phyloP scores from a whole-genome alignment of 2,329 filamentous ascomycete species.

The Helminthosporium solani region DNA sequence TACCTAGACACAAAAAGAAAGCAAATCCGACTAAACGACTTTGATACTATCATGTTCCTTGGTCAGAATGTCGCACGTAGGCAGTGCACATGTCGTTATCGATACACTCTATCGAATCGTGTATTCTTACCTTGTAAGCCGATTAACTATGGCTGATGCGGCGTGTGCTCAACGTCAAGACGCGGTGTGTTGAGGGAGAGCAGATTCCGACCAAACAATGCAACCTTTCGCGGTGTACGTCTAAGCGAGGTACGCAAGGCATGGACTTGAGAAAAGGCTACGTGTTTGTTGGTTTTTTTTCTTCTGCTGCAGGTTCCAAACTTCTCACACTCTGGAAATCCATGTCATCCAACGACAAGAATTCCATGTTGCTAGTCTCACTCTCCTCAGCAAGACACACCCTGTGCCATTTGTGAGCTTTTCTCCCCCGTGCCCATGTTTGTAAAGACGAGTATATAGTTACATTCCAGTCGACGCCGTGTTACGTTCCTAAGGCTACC shows the following conservation, averaged over 20 bases:
- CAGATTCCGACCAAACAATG: constrained; percentile 5
- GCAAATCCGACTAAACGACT: neutral
- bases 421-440: constrained; percentile 16
- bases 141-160: constrained; percentile 5
- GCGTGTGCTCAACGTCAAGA: neutral
- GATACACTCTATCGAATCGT: constrained; percentile 18
- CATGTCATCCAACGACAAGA: neutral
- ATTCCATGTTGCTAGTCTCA: constrained; percentile 2
- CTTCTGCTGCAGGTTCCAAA: constrained; percentile 8
- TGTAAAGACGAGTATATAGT: constrained; percentile 20
- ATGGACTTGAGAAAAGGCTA: neutral
- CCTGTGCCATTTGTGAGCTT: constrained; percentile 18
- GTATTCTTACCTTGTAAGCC: too few species aligned
- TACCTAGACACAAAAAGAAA: neutral
- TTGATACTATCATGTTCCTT: neutral
- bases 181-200: neutral
- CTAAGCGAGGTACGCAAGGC: constrained; percentile 9
- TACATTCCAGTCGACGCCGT: constrained; percentile 37
- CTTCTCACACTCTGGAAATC: constrained; percentile 7
- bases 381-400: constrained; percentile 10
- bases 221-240: constrained; percentile 8
- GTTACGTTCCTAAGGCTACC: constrained; percentile 21
- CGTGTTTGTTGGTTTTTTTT: too few species aligned
- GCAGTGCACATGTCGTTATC: constrained; percentile 14
- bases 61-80: neutral